Evolutionary conservation across 2,329 filamentous ascomycete species (phyloP).

Genomic region (Talaromyces albobiverticillius): DNA sequence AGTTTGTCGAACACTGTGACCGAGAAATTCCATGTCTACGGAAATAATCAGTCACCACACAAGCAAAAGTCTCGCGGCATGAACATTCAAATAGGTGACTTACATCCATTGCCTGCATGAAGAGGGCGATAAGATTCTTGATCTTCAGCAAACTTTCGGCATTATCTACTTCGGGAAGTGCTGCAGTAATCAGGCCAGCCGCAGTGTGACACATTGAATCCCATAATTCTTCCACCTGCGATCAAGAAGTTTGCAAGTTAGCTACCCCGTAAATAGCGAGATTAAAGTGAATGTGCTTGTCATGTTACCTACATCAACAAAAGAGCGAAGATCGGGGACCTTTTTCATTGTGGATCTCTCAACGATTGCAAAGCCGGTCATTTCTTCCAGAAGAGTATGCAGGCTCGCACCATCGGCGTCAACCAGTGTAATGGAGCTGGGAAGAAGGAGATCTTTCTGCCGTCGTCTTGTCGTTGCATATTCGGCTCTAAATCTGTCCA

Average conservation of each 20-base stretch:
- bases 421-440: slow-evolving; percentile 69
- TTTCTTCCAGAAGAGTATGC: slow-evolving; percentile 88
- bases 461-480: slow-evolving; percentile 87
- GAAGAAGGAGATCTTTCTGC: slow-evolving; percentile 88
- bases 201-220: slow-evolving; percentile 93
- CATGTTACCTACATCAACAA: slow-evolving; percentile 65
- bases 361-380: slow-evolving; percentile 94
- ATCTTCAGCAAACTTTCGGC: slow-evolving; percentile 90
- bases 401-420: slow-evolving; percentile 81
- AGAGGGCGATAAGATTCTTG: slow-evolving; percentile 87
- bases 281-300: not conserved
- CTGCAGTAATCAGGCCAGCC: slow-evolving; percentile 76
- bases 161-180: slow-evolving; percentile 75
- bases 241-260: not conserved
- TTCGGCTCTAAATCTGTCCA: slow-evolving; percentile 83
- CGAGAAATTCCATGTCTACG: slow-evolving; percentile 84
- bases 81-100: slow-evolving; percentile 22
- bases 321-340: slow-evolving; percentile 75
- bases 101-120: slow-evolving; percentile 98
- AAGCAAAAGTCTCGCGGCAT: not conserved
- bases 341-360: slow-evolving; percentile 91
- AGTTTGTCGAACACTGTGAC: slow-evolving; percentile 79
- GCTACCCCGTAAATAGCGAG: not conserved
- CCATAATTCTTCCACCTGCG: slow-evolving; percentile 95
- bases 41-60: not conserved